These are phyloP conservation scores for Tolypocladium tundrense DNA, from an alignment of 2,329 filamentous ascomycete genomes.

Conservation along the genomic window DNA sequence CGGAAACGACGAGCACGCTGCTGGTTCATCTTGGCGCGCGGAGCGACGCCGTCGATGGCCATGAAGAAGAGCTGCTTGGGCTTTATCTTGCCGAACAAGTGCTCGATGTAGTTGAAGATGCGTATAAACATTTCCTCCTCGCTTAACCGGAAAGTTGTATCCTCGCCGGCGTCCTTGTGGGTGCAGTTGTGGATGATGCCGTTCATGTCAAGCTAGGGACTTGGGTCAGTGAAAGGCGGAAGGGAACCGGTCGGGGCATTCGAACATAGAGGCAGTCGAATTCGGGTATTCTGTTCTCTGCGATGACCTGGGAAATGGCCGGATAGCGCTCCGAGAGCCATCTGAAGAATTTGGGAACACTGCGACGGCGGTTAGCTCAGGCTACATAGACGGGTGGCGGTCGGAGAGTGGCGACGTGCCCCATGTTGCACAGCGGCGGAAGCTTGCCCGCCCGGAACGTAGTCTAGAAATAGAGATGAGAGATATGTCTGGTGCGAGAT, in stretches of 20 bases:
- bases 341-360: conserved; percentile 86
- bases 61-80: conserved; percentile 98
- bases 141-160: conserved; percentile 81
- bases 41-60: conserved; percentile 96
- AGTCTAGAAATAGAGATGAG: not conserved
- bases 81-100: conserved; percentile 97
- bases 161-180: conserved; percentile 82
- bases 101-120: conserved; percentile 99
- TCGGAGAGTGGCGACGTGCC: conserved; percentile 10
- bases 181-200: conserved; percentile 99
- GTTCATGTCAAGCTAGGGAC: conserved; percentile 77
- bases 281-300: conserved; percentile 96
- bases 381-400: not conserved
- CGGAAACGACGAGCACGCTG: conserved; percentile 91
- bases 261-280: conserved; percentile 90
- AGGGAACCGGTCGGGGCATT: conserved; percentile 1
- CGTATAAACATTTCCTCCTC: conserved; percentile 99
- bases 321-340: conserved; percentile 99
- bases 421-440: conserved; percentile 13
- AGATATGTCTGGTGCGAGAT: not conserved
- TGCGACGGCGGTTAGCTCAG: conserved; percentile 14
- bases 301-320: conserved; percentile 94
- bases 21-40: conserved; percentile 99
- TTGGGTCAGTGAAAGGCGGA: conserved; percentile 9
- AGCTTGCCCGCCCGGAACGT: not conserved